A percentile compares a stretch with the other conserved stretches of the same genome.
These are phyloP conservation scores for Penicillium argentinense DNA, from an alignment of 495 filamentous ascomycete species.

Conservation along the genomic window DNA sequence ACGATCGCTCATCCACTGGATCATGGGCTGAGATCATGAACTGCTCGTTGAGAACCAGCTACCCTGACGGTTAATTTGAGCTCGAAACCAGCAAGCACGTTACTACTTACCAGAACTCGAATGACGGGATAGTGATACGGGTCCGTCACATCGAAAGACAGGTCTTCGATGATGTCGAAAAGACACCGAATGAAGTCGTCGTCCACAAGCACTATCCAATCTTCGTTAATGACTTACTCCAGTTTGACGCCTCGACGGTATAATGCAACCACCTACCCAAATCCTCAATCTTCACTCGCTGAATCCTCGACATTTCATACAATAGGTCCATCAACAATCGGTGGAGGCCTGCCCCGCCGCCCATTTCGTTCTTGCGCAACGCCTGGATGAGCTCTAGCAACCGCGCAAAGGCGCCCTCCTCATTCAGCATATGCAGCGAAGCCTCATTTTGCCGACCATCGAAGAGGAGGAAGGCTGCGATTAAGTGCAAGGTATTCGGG, in stretches of 20 bases:
- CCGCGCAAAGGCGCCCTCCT: slow-evolving; percentile 78
- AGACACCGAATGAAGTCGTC: slow-evolving; percentile 83
- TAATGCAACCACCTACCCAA: slow-evolving; percentile 60
- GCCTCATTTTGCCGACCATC: slow-evolving; percentile 79
- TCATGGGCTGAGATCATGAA: slow-evolving; percentile 80
- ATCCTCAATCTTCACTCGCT: slow-evolving; percentile 75
- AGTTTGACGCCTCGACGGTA: no score
- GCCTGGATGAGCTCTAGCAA: slow-evolving; percentile 78
- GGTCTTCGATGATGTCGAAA: slow-evolving; percentile 83
- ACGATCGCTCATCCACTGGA: slow-evolving; percentile 39
- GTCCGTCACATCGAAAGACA: slow-evolving; percentile 87
- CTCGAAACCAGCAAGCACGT: background rate
- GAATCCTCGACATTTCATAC: slow-evolving; percentile 96
- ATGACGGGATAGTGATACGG: slow-evolving; percentile 97
- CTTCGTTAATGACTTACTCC: background rate
- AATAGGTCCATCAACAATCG: slow-evolving; percentile 81
- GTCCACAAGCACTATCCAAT: slow-evolving; percentile 59
- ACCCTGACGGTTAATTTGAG: background rate
- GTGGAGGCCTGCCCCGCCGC: slow-evolving; percentile 69
- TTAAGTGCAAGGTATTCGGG: slow-evolving; percentile 71
- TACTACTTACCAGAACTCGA: slow-evolving; percentile 71
- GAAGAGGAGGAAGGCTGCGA: slow-evolving; percentile 84
- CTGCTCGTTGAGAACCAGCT: slow-evolving; percentile 97
- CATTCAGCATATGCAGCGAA: slow-evolving; percentile 83
- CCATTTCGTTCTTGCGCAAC: slow-evolving; percentile 59